Evolutionary conservation across 805 yeast genomes (phyloP).

Genomic region (Saccharomycopsis javanensis): DNA sequence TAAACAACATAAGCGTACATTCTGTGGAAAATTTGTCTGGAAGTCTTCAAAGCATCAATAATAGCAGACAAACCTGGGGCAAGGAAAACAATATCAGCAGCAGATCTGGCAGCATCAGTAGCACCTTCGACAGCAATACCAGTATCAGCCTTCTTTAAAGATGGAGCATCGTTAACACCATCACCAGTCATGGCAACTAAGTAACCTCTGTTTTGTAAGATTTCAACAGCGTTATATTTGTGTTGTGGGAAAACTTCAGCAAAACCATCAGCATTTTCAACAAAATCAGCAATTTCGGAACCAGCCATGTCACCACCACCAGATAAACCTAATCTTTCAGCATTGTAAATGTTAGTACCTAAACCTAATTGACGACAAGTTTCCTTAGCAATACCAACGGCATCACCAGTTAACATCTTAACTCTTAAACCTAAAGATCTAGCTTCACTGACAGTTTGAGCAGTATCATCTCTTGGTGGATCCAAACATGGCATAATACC

Average conservation of each 20-base stretch:
- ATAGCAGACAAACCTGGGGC: conserved; percentile 95
- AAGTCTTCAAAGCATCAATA: conserved; percentile 89
- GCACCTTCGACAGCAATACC: conserved; percentile 97
- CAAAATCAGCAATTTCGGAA: conserved; percentile 94
- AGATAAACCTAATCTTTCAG: conserved; percentile 92
- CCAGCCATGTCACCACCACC: conserved; percentile 96
- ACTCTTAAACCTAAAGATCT: conserved; percentile 85
- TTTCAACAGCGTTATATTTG: conserved; percentile 92
- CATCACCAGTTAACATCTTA: conserved; percentile 98
- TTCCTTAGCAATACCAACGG: conserved; percentile 98
- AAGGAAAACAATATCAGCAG: conserved; percentile 39
- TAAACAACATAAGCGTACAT: conserved; percentile 96
- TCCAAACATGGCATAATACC: conserved; percentile 99
- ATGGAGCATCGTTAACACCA: conserved; percentile 98
- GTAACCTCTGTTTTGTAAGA: conserved; percentile 91
- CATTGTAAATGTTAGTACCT: conserved; percentile 93
- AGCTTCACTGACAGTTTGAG: conserved; percentile 87
- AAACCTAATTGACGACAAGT: conserved; percentile 96
- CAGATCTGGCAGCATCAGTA: conserved; percentile 36
- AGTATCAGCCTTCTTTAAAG: conserved; percentile 89
- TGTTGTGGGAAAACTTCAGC: conserved; percentile 99
- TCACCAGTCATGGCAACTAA: conserved; percentile 99
- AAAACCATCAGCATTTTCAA: conserved; percentile 96
- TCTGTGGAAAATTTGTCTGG: conserved; percentile 97
- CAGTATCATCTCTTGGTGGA: conserved; percentile 98